These are phyloP conservation scores for Ochetophila trinervis DNA, from an alignment of 306 rosid species.

Conservation along the genomic window DNA sequence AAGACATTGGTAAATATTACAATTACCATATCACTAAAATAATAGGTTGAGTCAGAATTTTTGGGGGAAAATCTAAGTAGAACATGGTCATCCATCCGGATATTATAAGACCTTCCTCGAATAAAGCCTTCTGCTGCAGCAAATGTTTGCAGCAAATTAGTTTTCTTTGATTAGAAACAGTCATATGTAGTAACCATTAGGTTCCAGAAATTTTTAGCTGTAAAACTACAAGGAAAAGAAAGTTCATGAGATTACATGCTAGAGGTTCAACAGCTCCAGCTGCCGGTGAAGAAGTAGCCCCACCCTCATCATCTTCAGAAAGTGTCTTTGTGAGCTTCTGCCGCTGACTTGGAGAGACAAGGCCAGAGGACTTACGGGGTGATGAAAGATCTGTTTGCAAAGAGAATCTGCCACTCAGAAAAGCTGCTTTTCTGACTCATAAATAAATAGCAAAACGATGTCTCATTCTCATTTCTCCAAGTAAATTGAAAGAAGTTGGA, in stretches of 20 bases:
- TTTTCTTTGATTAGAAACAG: constrained; percentile 25
- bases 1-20: constrained; percentile 3
- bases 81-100: constrained; percentile 84
- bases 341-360: constrained; percentile 56
- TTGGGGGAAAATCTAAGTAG: constrained; percentile 94
- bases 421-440: constrained; percentile 24
- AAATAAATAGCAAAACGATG: constrained; percentile 15
- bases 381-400: constrained; percentile 56
- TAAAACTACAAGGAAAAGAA: constrained; percentile 23
- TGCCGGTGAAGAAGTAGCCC: constrained; percentile 57
- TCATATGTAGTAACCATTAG: constrained; percentile 2
- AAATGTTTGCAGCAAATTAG: constrained; percentile 56
- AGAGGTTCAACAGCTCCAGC: constrained; percentile 53
- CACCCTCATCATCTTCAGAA: constrained; percentile 60
- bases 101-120: constrained; percentile 97
- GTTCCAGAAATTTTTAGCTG: constrained; percentile 7
- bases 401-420: constrained; percentile 28
- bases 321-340: constrained; percentile 47
- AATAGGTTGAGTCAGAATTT: constrained; percentile 83
- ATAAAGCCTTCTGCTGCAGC: constrained; percentile 96
- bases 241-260: constrained; percentile 64
- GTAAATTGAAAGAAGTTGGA: not conserved
- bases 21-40: constrained; percentile 88
- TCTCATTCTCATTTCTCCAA: not conserved
- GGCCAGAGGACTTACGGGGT: constrained; percentile 44